Evolutionary conservation across 805 yeast genomes (phyloP).

Genomic region (Spathaspora sp.): DNA sequence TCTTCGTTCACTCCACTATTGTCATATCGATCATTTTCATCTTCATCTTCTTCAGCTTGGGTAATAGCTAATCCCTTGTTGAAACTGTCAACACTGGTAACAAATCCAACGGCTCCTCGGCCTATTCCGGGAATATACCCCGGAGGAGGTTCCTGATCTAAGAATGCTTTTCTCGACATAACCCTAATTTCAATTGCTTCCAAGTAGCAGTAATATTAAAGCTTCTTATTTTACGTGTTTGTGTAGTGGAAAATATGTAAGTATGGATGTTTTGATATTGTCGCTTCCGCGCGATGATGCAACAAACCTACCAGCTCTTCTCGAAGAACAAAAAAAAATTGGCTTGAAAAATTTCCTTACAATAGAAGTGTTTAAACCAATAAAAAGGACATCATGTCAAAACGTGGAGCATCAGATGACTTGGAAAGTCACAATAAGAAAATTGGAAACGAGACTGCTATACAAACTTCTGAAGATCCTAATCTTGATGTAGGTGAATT

Average conservation of each 20-base stretch:
- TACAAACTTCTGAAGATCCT: slow-evolving; percentile 26
- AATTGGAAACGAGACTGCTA: slow-evolving; percentile 28
- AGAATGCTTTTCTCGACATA: slow-evolving; percentile 61
- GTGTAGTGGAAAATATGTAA: neutral
- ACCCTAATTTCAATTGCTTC: neutral
- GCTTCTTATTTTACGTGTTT: neutral
- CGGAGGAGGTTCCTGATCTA: slow-evolving; percentile 82
- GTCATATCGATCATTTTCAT: slow-evolving; percentile 30
- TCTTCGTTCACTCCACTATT: slow-evolving; percentile 24
- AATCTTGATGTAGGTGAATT: slow-evolving; percentile 75
- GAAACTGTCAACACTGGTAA: slow-evolving; percentile 72
- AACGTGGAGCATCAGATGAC: slow-evolving; percentile 44
- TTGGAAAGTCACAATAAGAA: slow-evolving; percentile 16
- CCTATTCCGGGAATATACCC: slow-evolving; percentile 93
- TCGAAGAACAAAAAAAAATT: neutral
- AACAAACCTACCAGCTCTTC: neutral
- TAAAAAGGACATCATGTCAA: slow-evolving; percentile 39
- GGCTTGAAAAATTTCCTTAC: neutral
- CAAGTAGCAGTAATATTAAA: neutral
- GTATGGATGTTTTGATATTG: neutral
- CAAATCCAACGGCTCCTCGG: slow-evolving; percentile 92
- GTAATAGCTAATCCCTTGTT: slow-evolving; percentile 14
- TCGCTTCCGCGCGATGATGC: neutral
- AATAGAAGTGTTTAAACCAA: neutral
- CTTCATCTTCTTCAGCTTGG: slow-evolving; percentile 22